Evolutionary conservation across 2,329 filamentous ascomycete genomes (phyloP).

Genomic region (Peltaster fructicola): DNA sequence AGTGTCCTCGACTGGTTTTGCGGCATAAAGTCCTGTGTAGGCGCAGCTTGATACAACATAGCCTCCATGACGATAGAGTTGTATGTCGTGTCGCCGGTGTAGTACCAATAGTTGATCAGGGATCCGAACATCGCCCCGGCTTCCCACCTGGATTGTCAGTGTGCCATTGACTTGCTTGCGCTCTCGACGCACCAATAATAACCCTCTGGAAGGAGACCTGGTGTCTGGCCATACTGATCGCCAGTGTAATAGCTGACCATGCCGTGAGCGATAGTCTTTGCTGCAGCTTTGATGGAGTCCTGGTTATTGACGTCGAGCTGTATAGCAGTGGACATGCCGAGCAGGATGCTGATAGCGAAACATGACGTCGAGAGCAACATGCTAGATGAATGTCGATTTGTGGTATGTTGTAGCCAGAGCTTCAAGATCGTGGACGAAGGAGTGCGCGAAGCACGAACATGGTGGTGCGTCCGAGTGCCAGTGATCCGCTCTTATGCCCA

Average conservation of each 20-base stretch:
- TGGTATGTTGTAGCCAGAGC: too few species aligned
- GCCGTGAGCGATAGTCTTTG: slow-evolving; percentile 26
- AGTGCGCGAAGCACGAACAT: too few species aligned
- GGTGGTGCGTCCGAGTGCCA: too few species aligned
- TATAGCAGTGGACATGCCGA: slow-evolving; percentile 4
- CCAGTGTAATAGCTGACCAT: slow-evolving; percentile 37
- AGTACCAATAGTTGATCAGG: slow-evolving; percentile 52
- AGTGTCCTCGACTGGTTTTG: slow-evolving; percentile 20
- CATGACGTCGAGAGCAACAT: too few species aligned
- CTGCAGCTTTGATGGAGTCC: slow-evolving; percentile 28
- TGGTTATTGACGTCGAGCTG: slow-evolving; percentile 9
- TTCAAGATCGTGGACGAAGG: too few species aligned
- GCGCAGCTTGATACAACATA: slow-evolving; percentile 41
- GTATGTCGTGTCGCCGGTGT: slow-evolving; percentile 46
- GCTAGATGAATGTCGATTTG: too few species aligned
- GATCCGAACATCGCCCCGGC: slow-evolving; percentile 44
- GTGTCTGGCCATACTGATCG: slow-evolving; percentile 32
- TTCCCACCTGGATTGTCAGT: slow-evolving; percentile 51
- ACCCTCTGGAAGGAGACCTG: slow-evolving; percentile 41
- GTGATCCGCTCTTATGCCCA: too few species aligned
- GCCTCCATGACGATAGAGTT: slow-evolving; percentile 40
- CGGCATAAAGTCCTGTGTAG: slow-evolving; percentile 42
- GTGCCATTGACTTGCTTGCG: too few species aligned
- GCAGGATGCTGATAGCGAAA: too few species aligned
- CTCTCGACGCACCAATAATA: slow-evolving; percentile 59